Evolutionary conservation across 2,329 filamentous ascomycete species (phyloP).

Genomic region (Triangularia setosa): DNA sequence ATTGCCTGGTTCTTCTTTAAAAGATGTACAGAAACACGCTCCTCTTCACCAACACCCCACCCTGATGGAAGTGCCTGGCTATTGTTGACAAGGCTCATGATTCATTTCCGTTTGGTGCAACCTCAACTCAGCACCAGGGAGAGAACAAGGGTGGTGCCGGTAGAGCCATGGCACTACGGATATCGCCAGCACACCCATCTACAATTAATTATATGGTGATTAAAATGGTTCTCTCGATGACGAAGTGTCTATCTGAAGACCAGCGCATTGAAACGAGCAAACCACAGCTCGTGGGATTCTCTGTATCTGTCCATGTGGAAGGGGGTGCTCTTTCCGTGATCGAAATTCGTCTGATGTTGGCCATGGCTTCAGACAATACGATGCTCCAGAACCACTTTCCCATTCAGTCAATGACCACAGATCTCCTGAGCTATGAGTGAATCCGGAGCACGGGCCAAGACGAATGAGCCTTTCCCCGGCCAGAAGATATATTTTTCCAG

Average conservation of each 20-base stretch:
- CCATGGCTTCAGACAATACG: not conserved
- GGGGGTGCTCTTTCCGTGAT: not conserved
- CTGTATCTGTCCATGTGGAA: not conserved
- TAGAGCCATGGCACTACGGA: not conserved
- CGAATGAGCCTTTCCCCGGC: not conserved
- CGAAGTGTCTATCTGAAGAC: not conserved
- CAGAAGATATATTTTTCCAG: not conserved
- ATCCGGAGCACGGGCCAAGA: not conserved
- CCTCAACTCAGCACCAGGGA: not conserved
- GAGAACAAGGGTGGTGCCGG: not conserved
- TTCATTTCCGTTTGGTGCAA: not conserved
- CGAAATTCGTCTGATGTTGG: not conserved
- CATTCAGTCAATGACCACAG: not conserved
- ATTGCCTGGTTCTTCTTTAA: not conserved
- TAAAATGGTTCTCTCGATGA: not conserved
- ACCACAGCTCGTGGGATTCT: not conserved
- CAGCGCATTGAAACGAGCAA: not conserved
- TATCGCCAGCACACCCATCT: not conserved
- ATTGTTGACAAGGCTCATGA: not conserved
- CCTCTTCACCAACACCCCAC: not conserved
- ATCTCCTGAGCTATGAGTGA: not conserved
- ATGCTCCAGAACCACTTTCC: not conserved
- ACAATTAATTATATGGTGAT: not conserved
- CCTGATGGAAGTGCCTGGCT: not conserved
- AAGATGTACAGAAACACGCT: not conserved